These are phyloP conservation scores for Ganoderma sp. DNA, from an alignment of 1,284 basidiomycete species.

Conservation along the genomic window DNA sequence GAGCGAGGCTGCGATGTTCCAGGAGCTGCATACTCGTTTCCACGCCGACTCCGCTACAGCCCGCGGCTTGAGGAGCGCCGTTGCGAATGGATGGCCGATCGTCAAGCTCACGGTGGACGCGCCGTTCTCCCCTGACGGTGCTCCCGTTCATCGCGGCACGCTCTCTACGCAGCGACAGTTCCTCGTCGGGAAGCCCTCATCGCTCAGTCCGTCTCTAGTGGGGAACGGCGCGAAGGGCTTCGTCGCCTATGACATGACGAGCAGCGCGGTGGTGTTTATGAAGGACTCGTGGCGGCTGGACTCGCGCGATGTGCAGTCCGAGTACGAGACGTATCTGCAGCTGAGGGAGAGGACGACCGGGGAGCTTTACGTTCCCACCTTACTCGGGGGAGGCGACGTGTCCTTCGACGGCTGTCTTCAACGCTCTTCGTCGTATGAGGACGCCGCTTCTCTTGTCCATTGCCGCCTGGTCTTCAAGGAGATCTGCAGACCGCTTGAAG, in stretches of 20 bases:
- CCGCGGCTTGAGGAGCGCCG: neutral
- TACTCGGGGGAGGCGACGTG: constrained; percentile 18
- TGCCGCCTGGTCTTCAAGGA: constrained; percentile 18
- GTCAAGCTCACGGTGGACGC: neutral
- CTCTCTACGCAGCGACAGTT: neutral
- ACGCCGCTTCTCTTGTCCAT: constrained; percentile 1
- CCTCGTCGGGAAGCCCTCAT: constrained; percentile 10
- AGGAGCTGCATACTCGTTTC: neutral
- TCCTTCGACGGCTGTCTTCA: neutral
- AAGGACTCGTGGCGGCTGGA: constrained; percentile 15
- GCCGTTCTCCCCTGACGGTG: neutral
- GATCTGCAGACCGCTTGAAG: constrained; percentile 16
- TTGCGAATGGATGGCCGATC: constrained; percentile 2
- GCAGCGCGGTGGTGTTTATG: neutral
- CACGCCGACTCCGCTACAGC: neutral
- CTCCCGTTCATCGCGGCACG: neutral
- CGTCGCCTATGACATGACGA: constrained; percentile 9
- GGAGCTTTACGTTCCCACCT: constrained; percentile 12
- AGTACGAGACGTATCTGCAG: constrained; percentile 4
- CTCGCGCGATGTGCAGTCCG: neutral
- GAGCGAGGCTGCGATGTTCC: neutral
- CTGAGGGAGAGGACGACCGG: neutral
- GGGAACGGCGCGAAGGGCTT: constrained; percentile 7
- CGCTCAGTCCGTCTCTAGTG: neutral
- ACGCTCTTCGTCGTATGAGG: neutral